Percentiles rank a stretch among this genome's conserved stretches.
Conservation (phyloP, 148 eudicot genomes). For the Bassia scoparia region DNA sequence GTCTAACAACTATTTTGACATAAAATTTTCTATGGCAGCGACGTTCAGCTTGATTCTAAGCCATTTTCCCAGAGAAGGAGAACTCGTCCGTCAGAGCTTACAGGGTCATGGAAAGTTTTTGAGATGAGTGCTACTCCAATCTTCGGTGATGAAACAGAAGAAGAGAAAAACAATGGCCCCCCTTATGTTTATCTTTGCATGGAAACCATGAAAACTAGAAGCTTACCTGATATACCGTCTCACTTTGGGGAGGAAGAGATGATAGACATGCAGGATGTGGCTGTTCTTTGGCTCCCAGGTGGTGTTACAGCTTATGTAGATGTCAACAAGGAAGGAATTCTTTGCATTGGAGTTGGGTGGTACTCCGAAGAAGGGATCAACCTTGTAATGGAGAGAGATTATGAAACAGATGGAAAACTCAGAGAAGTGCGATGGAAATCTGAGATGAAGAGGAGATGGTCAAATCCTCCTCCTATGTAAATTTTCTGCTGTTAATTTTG, state of each 20-base stretch:
- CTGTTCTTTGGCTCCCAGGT: conserved; percentile 93
- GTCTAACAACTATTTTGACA: too few species aligned
- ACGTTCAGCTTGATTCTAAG: conserved; percentile 65
- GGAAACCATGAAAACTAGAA: conserved; percentile 83
- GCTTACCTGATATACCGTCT: conserved; percentile 56
- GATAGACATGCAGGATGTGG: conserved; percentile 74
- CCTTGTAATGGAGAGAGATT: conserved; percentile 98
- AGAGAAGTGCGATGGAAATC: conserved; percentile 75
- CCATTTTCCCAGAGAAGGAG: conserved; percentile 91
- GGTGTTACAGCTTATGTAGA: conserved; percentile 90
- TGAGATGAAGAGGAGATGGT: conserved; percentile 91
- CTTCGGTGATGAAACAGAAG: conserved; percentile 47
- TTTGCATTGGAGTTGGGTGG: conserved; percentile 97
- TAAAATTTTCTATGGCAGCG: conserved; percentile 41
- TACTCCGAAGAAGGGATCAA: conserved; percentile 94
- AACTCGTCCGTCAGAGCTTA: conserved; percentile 64
- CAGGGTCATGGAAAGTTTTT: conserved; percentile 92
- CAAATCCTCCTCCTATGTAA: conserved; percentile 45
- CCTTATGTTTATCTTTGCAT: conserved; percentile 87
- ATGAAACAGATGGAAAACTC: conserved; percentile 86
- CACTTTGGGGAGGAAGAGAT: conserved; percentile 90
- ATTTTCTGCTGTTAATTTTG: conserved; percentile 16
- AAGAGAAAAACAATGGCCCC: conserved; percentile 40
- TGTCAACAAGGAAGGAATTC: conserved; percentile 74
- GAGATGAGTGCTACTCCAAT: conserved; percentile 97